Evolutionary conservation across 805 yeast species (phyloP).

Genomic region (Wickerhamiella musiphila): DNA sequence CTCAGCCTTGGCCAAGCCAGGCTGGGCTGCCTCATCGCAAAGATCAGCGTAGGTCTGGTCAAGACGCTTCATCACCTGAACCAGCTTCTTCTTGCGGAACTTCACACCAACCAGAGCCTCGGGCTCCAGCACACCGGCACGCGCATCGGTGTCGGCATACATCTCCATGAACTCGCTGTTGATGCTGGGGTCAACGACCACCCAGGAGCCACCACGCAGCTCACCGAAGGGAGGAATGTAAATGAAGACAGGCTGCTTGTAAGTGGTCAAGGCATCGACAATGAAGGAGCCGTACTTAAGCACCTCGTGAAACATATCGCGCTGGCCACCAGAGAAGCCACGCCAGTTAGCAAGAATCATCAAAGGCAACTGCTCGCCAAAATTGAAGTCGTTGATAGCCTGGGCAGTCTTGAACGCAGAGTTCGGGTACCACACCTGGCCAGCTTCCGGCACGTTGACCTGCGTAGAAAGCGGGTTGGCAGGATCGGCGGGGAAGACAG

Average conservation of each 20-base stretch:
- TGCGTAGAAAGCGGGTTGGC: conserved; percentile 95
- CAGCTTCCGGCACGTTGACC: conserved; percentile 78
- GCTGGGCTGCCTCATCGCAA: conserved; percentile 35
- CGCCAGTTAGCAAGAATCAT: conserved; percentile 99
- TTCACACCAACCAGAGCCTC: conserved; percentile 99
- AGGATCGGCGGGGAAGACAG: conserved; percentile 91
- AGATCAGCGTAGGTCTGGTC: conserved; percentile 55
- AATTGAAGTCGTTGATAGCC: conserved; percentile 91
- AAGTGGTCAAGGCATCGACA: conserved; percentile 91
- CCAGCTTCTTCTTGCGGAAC: conserved; percentile 81
- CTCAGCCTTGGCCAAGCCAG: conserved; percentile 41
- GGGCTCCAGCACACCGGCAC: conserved; percentile 97
- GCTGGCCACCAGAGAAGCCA: conserved; percentile 99
- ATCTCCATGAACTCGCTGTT: conserved; percentile 96
- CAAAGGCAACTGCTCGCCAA: conserved; percentile 94
- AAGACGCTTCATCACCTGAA: conserved; percentile 80
- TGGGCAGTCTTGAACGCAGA: conserved; percentile 98
- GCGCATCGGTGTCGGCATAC: conserved; percentile 90
- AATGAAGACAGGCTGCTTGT: conserved; percentile 90
- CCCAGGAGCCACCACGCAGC: conserved; percentile 99
- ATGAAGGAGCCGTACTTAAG: conserved; percentile 92
- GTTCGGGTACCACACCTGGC: conserved; percentile 99
- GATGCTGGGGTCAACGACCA: conserved; percentile 96
- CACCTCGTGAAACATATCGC: conserved; percentile 98
- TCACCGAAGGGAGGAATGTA: conserved; percentile 98